Evolutionary conservation across 495 filamentous ascomycete species (phyloP).

Genomic region (Extremus antarcticus): DNA sequence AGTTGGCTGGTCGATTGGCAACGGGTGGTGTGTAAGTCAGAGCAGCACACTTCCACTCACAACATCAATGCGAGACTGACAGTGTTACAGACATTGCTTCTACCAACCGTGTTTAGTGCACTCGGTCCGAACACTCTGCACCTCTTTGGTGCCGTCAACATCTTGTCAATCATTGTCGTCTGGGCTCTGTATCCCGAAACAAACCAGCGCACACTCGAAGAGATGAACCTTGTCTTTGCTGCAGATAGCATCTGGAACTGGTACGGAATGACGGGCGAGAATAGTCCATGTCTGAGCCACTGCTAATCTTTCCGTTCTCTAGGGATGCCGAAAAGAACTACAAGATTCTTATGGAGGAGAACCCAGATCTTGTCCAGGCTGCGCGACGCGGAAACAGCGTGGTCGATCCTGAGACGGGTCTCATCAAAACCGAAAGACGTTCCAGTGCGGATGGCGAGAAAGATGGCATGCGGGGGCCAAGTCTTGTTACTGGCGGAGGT

Average conservation of each 20-base stretch:
- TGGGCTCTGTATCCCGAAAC: constrained; percentile 37
- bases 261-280: no score
- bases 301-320: no score
- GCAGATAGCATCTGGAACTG: constrained; percentile 21
- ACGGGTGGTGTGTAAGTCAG: constrained; percentile 17
- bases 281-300: no score
- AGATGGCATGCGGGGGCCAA: neutral
- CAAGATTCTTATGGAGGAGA: constrained; percentile 11
- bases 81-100: constrained; percentile 20
- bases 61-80: constrained; percentile 1
- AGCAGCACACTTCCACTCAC: neutral
- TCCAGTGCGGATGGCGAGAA: neutral
- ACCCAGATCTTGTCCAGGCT: constrained; percentile 1
- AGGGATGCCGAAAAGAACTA: constrained; percentile 29
- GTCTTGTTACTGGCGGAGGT: neutral
- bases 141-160: constrained; percentile 33
- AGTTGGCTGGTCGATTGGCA: constrained; percentile 53
- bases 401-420: constrained; percentile 6
- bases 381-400: constrained; percentile 27
- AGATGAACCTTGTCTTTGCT: constrained; percentile 36
- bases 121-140: constrained; percentile 30
- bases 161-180: constrained; percentile 22
- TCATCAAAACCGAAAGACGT: neutral
- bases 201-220: constrained; percentile 33
- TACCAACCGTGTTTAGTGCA: constrained; percentile 28